Conservation (phyloP, 2,329 filamentous ascomycete species). For the Orbilia javanica region DNA sequence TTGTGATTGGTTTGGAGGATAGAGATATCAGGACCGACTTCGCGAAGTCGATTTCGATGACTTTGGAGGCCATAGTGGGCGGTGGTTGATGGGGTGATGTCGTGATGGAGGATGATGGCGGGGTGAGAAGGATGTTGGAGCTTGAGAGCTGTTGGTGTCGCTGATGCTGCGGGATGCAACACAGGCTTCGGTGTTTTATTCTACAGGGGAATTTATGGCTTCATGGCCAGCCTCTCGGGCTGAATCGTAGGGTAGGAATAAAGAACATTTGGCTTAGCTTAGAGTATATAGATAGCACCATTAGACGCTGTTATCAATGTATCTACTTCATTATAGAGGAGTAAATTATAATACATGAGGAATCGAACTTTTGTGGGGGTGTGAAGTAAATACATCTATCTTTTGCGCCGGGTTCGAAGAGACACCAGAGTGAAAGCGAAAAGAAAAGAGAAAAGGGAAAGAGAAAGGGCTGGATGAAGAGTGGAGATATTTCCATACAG, state of each 20-base stretch:
- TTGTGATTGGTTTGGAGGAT: constrained; percentile 81
- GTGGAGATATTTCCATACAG: constrained; percentile 59
- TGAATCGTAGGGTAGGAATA: neutral
- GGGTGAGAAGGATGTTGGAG: constrained; percentile 25
- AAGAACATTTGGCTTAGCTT: neutral
- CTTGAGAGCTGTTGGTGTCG: constrained; percentile 20
- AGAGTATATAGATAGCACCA: neutral
- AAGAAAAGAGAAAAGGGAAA: neutral
- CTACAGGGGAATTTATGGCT: neutral
- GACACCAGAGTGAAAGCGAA: constrained; percentile 38
- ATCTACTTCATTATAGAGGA: constrained; percentile 43
- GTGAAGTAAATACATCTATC: constrained; percentile 55
- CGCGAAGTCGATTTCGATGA: constrained; percentile 86
- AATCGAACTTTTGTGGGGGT: constrained; percentile 46
- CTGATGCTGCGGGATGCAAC: constrained; percentile 43
- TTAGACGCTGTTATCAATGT: constrained; percentile 29
- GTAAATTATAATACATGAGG: constrained; percentile 56
- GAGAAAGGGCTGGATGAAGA: constrained; percentile 34
- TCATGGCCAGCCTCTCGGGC: neutral
- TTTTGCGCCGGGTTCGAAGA: constrained; percentile 37
- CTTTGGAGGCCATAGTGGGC: constrained; percentile 77
- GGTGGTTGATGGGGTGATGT: constrained; percentile 24
- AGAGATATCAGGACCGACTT: constrained; percentile 84
- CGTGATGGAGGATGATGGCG: constrained; percentile 4
- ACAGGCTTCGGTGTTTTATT: constrained; percentile 7